phyloP scores from a whole-genome alignment of 352 stramenopile genomes.

The Nothophytophthora sp. region DNA sequence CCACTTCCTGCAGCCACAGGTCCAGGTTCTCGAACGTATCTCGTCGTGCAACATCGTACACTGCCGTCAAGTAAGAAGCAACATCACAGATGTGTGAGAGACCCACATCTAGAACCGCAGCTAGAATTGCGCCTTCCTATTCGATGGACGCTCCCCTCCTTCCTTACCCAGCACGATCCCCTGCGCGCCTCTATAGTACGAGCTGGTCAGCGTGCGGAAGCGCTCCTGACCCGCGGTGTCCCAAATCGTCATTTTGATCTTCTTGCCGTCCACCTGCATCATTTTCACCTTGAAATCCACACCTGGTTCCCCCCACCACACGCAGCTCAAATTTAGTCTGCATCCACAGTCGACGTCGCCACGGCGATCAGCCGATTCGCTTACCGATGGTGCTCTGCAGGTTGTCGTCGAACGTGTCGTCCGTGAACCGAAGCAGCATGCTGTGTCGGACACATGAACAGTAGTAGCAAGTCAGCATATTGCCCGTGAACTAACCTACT shows the following conservation, averaged over 20 bases:
- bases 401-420: slow-evolving; percentile 98
- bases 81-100: no score
- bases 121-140: no score
- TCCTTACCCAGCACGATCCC: slow-evolving; percentile 94
- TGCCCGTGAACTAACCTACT: background rate
- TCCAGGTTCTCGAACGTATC: slow-evolving; percentile 98
- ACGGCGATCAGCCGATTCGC: slow-evolving; percentile 13
- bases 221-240: slow-evolving; percentile 98
- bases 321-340: slow-evolving; percentile 3
- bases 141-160: background rate
- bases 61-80: slow-evolving; percentile 41
- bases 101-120: no score
- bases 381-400: slow-evolving; percentile 97
- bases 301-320: slow-evolving; percentile 30
- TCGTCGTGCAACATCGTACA: slow-evolving; percentile 96
- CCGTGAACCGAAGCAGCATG: slow-evolving; percentile 98
- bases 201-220: slow-evolving; percentile 97
- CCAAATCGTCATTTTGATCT: slow-evolving; percentile 99
- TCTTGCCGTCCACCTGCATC: slow-evolving; percentile 95
- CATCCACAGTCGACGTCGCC: background rate
- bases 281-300: slow-evolving; percentile 99
- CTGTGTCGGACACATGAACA: slow-evolving; percentile 34
- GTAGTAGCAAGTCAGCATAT: background rate
- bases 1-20: slow-evolving; percentile 98
- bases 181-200: slow-evolving; percentile 97